Conservation (phyloP, 352 stramenopile genomes). For the Globisporangium mamillatum region DNA sequence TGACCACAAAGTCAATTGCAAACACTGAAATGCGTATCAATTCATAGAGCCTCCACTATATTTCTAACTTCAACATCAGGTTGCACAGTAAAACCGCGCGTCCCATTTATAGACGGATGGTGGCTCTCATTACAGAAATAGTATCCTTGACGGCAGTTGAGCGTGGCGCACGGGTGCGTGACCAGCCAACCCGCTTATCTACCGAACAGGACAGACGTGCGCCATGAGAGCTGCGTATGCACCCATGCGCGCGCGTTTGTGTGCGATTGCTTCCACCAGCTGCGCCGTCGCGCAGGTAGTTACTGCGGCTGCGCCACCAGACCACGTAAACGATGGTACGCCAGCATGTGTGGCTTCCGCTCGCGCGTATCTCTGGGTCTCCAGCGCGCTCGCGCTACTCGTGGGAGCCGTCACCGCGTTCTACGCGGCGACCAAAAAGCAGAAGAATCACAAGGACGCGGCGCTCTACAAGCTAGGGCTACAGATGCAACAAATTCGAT, state of each 20-base stretch:
- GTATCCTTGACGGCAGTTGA: too few species aligned
- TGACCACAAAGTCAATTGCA: neutral
- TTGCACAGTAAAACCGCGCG: neutral
- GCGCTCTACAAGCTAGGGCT: neutral
- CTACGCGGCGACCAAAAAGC: neutral
- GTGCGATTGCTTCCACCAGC: neutral
- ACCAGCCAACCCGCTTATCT: neutral
- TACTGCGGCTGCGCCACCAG: neutral
- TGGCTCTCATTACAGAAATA: too few species aligned
- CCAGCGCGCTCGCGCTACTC: conserved; percentile 3
- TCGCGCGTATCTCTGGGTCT: conserved; percentile 8
- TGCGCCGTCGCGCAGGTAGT: neutral
- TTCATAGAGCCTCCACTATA: neutral
- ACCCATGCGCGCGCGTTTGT: neutral
- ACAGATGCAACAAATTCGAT: neutral
- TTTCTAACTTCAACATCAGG: neutral
- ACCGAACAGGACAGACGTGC: too few species aligned
- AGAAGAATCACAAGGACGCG: neutral
- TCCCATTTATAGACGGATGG: neutral
- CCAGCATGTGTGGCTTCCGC: neutral
- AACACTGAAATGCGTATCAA: neutral
- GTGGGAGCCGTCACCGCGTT: neutral
- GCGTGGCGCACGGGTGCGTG: neutral
- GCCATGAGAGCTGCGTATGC: neutral
- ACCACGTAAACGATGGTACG: neutral